phyloP scores from a whole-genome alignment of 768 basidiomycete species.

The Pulveroboletus sp. region DNA sequence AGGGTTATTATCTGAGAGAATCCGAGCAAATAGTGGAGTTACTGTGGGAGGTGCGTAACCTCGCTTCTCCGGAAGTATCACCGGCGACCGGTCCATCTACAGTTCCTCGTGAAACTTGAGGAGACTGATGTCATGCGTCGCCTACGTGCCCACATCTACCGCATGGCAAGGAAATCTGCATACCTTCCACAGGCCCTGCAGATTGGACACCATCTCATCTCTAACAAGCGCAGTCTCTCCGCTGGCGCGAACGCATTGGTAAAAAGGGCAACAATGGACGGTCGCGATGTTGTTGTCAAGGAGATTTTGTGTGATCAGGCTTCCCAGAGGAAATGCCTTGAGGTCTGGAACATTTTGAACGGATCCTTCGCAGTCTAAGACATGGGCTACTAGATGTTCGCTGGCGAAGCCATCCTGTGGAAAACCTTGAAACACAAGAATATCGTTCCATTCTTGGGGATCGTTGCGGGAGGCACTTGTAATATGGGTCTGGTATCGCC shows the following conservation, averaged over 20 bases:
- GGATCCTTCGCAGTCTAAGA: background rate
- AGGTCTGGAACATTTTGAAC: constrained; percentile 9
- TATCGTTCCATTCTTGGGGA: constrained; percentile 25
- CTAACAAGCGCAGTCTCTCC: background rate
- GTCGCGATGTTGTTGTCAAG: constrained; percentile 25
- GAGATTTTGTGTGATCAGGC: constrained; percentile 6
- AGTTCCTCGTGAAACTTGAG: constrained; percentile 12
- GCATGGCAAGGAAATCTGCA: constrained; percentile 27
- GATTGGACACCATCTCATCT: constrained; percentile 6
- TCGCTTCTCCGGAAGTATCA: background rate
- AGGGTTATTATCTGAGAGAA: background rate
- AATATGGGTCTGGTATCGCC: constrained; percentile 22
- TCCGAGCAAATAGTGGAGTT: constrained; percentile 21
- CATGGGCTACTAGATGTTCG: constrained; percentile 13
- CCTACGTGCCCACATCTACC: constrained; percentile 20
- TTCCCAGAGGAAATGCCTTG: background rate
- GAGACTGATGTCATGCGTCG: constrained; percentile 1
- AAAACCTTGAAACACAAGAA: constrained; percentile 22
- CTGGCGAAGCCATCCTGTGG: constrained; percentile 28
- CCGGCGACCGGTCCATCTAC: background rate
- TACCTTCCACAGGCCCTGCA: constrained; percentile 19
- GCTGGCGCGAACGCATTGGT: constrained; percentile 21
- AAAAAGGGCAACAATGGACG: constrained; percentile 12
- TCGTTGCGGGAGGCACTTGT: constrained; percentile 2
- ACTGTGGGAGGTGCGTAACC: constrained; percentile 17